Percentiles rank a stretch among this genome's conserved stretches.
Conservation (phyloP, 495 filamentous ascomycete species). For the Podospora pseudoanserina region DNA sequence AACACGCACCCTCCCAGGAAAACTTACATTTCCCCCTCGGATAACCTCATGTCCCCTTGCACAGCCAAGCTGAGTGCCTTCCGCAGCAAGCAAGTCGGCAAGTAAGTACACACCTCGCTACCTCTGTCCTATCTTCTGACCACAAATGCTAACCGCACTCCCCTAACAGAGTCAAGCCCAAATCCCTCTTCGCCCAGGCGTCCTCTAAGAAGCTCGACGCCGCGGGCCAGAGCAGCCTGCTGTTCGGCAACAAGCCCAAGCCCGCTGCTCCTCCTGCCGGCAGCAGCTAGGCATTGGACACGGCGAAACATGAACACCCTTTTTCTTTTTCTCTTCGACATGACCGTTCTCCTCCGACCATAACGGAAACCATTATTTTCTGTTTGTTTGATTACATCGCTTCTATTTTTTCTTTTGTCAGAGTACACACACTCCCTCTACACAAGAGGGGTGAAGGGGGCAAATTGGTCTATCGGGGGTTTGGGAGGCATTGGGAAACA, state of each 20-base stretch:
- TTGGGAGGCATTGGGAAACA: neutral
- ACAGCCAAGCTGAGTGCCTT: constrained; percentile 84
- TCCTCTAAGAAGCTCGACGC: constrained; percentile 53
- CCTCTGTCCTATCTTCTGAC: neutral
- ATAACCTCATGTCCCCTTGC: constrained; percentile 88
- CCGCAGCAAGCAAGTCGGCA: constrained; percentile 74
- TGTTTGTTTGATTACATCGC: neutral
- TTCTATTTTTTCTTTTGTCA: neutral
- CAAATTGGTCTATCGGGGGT: neutral
- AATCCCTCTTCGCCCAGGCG: constrained; percentile 61
- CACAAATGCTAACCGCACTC: neutral
- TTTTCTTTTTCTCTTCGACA: neutral
- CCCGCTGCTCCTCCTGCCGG: neutral
- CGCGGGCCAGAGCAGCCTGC: constrained; percentile 25
- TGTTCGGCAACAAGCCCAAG: constrained; percentile 22
- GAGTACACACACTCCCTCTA: neutral
- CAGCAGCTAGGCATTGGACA: neutral
- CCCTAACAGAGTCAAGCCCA: constrained; percentile 52
- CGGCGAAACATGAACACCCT: neutral
- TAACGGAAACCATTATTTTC: neutral
- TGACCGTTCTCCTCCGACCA: neutral
- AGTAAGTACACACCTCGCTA: constrained; percentile 46
- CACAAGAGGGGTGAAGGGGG: neutral
- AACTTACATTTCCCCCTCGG: constrained; percentile 84
- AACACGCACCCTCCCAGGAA: constrained; percentile 35